Evolutionary conservation across 306 rosid species (phyloP), one percentile per base, ranked within the genome.

Genomic region (Herpetospermum pedunculosum): DNA sequence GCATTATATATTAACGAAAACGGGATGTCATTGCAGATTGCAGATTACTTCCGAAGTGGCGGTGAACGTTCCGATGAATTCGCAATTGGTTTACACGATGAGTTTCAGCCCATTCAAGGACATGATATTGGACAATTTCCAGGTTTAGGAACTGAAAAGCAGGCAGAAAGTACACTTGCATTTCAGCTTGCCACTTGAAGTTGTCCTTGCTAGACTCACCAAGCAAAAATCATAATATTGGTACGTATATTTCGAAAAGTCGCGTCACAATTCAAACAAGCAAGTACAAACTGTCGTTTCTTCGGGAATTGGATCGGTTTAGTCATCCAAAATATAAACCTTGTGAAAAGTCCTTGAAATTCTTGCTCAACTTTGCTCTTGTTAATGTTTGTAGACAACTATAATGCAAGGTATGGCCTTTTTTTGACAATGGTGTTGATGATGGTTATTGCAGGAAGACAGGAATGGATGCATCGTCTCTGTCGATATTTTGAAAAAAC

Each of bases 101-200:
- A 90, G 76, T 89, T 93, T 79, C 85, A 73, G 75, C 82, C 88
- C 4, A 88, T 87, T 19, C 67, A 81, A 65, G 94, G 92, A 40
- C 90, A 91, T 69, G 96, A 89, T 77, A 91, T 93, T 47, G 97
- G 98, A 63, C 96, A 87, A 63, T 90, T 89, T 74, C 88, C 92
- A 12, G 94, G 87, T 58, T 55, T 86, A 80, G 85, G 78, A 54
- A 47, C 83, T 26, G 73, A 67, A 79, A 77, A 74, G 18, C 78
- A 76, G 60, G 77, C 72, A 19, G 78, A 77, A 9, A 83, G 82
- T 43, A 72, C 65, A n/a, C 77, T 68, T 30, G 76, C 80, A 21
- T 62, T 71, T 72, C 85, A 83, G 79, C 87, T 83, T 77, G 70
- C 80, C 32, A 75, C 76, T 63, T 85, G 75, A 74, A 43, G 50